Evolutionary conservation across 495 filamentous ascomycete species (phyloP).

Genomic region (Geoglossum glabrum): DNA sequence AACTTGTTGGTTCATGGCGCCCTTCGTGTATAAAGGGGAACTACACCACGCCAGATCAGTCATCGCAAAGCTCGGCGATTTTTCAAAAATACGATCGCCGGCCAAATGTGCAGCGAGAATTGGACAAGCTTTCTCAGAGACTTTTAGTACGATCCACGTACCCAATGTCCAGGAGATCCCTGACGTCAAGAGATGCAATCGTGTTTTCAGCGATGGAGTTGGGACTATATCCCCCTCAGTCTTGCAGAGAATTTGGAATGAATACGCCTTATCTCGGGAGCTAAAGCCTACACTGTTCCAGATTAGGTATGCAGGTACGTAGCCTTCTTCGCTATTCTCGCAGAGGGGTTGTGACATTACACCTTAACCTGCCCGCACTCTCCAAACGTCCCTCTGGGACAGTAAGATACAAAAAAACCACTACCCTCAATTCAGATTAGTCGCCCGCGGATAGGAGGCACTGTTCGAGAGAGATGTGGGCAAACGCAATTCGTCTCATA

Average conservation of each 20-base stretch:
- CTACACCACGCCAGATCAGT: constrained; percentile 27
- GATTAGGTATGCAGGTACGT: constrained; percentile 41
- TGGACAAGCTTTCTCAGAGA: constrained; percentile 70
- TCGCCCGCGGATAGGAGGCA: not conserved
- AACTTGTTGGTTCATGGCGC: constrained; percentile 54
- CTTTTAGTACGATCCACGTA: constrained; percentile 27
- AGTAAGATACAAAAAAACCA: too few species aligned
- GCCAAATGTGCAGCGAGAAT: constrained; percentile 66
- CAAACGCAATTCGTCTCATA: not conserved
- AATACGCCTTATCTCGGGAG: constrained; percentile 21
- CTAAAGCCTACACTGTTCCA: constrained; percentile 43
- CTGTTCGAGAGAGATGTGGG: not conserved
- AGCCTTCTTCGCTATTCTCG: not conserved
- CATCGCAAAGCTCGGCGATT: constrained; percentile 44
- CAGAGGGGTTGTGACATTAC: not conserved
- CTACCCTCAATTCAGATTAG: too few species aligned
- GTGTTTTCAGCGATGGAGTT: constrained; percentile 63
- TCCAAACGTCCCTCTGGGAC: too few species aligned
- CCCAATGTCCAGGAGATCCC: constrained; percentile 16
- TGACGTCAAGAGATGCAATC: constrained; percentile 23
- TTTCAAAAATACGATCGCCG: constrained; percentile 38
- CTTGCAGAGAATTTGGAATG: constrained; percentile 29
- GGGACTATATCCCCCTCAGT: constrained; percentile 45
- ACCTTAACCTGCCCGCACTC: not conserved
- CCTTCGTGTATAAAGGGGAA: constrained; percentile 31